Percentiles rank a stretch among this genome's conserved stretches.
Conservation (phyloP, 352 stramenopile species). For the Phytopythium aichiense region DNA sequence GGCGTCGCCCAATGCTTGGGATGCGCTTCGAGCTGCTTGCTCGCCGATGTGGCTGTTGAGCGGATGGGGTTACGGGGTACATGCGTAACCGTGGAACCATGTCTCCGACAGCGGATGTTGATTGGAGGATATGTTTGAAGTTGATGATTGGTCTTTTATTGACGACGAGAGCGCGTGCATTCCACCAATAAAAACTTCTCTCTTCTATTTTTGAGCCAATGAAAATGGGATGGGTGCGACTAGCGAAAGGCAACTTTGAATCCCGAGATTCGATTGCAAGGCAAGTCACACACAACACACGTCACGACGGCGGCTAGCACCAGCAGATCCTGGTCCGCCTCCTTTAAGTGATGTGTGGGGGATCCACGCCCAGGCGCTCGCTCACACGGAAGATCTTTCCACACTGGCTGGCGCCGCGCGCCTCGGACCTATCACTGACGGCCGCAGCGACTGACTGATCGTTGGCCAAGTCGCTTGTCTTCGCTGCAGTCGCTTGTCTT, state of each 20-base stretch:
- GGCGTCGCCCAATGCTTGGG: not conserved
- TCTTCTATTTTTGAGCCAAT: not conserved
- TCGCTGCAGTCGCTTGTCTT: not conserved
- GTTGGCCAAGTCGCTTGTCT: not conserved
- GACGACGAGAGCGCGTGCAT: slow-evolving; percentile 1
- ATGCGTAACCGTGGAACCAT: too few species aligned
- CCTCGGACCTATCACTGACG: not conserved
- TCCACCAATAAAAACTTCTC: not conserved
- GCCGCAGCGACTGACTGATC: not conserved
- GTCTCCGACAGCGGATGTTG: not conserved
- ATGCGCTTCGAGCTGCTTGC: not conserved
- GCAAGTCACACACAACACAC: not conserved
- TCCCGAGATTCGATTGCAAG: slow-evolving; percentile 2
- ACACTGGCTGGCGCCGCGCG: not conserved
- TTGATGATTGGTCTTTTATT: slow-evolving; percentile 2
- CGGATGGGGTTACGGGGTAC: too few species aligned
- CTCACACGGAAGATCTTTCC: not conserved
- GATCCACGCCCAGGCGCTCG: not conserved
- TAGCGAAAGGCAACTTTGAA: slow-evolving; percentile 7
- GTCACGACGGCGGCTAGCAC: not conserved
- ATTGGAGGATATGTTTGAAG: slow-evolving; percentile 4
- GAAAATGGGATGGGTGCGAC: not conserved
- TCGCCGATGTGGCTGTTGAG: not conserved
- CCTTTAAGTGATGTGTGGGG: not conserved
- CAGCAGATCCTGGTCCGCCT: not conserved